Conservation (phyloP, 345 rosid genomes). For the Anastatica hierochuntica region DNA sequence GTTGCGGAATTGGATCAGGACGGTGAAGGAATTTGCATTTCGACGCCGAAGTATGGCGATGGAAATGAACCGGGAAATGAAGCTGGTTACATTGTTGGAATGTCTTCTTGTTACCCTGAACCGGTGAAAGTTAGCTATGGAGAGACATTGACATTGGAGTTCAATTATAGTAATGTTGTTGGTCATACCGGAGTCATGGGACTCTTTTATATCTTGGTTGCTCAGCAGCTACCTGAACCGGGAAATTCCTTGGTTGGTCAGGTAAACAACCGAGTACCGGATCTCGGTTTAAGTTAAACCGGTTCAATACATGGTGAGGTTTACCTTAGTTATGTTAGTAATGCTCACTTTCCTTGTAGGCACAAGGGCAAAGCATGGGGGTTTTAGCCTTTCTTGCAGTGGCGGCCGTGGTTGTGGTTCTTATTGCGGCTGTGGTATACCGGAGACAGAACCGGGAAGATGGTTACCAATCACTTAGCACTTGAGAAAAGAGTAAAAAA, state of each 20-base stretch:
- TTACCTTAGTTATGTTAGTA: background rate
- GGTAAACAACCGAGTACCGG: conserved; percentile 22
- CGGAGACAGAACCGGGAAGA: conserved; percentile 26
- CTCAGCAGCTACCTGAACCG: conserved; percentile 37
- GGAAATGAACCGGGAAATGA: conserved; percentile 81
- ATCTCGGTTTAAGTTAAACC: background rate
- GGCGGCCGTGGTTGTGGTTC: conserved; percentile 18
- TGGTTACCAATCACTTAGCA: conserved; percentile 38
- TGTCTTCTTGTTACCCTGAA: conserved; percentile 76
- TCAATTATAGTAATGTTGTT: conserved; percentile 41
- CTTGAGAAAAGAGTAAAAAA: conserved; percentile 7
- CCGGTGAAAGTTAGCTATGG: conserved; percentile 48
- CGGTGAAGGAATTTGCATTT: conserved; percentile 50
- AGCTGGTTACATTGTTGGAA: conserved; percentile 82
- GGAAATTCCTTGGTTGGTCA: conserved; percentile 4
- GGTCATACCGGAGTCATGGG: conserved; percentile 86
- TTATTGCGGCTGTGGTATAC: conserved; percentile 19
- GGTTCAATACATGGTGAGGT: background rate
- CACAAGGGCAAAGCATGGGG: conserved; percentile 1
- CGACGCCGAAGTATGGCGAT: conserved; percentile 50
- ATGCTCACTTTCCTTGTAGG: conserved; percentile 11
- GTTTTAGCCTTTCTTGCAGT: background rate
- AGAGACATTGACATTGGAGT: conserved; percentile 58
- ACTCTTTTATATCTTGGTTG: conserved; percentile 59
- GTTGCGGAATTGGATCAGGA: conserved; percentile 33